phyloP scores from a whole-genome alignment of 2,329 filamentous ascomycete species.

The Penicillium sp. region DNA sequence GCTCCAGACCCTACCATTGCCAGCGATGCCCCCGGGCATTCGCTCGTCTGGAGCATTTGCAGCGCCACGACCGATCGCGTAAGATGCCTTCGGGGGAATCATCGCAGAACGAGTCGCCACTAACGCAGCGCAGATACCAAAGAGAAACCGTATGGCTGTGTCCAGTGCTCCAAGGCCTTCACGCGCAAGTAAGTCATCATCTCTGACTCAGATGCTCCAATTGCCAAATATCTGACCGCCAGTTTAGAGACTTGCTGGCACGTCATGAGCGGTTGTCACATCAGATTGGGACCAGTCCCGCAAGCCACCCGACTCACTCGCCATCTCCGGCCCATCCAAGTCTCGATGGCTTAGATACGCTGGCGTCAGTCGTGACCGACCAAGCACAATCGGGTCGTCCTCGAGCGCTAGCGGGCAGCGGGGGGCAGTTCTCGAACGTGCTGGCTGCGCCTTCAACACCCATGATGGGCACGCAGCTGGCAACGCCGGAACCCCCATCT shows the following conservation, averaged over 20 bases:
- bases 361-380: conserved; percentile 30
- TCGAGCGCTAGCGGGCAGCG: conserved; percentile 7
- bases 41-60: conserved; percentile 36
- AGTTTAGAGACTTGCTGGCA: conserved; percentile 29
- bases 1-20: conserved; percentile 28
- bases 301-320: conserved; percentile 14
- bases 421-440: conserved; percentile 12
- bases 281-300: conserved; percentile 14
- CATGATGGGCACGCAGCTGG: conserved; percentile 9
- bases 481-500: conserved; percentile 12
- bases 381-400: conserved; percentile 16
- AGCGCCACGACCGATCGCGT: conserved; percentile 38
- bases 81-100: conserved; percentile 8
- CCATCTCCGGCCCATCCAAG: conserved; percentile 19
- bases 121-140: conserved; percentile 32
- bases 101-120: neutral
- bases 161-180: conserved; percentile 34
- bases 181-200: conserved; percentile 30
- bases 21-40: conserved; percentile 32
- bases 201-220: neutral
- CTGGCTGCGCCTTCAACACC: conserved; percentile 15
- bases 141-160: conserved; percentile 34
- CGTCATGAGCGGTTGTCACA: conserved; percentile 34
- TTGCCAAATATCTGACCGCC: conserved; percentile 5
- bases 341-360: conserved; percentile 28